phyloP scores from a whole-genome alignment of 192 early-diverging fungal species.

The Jimgerdemannia flammicorona region DNA sequence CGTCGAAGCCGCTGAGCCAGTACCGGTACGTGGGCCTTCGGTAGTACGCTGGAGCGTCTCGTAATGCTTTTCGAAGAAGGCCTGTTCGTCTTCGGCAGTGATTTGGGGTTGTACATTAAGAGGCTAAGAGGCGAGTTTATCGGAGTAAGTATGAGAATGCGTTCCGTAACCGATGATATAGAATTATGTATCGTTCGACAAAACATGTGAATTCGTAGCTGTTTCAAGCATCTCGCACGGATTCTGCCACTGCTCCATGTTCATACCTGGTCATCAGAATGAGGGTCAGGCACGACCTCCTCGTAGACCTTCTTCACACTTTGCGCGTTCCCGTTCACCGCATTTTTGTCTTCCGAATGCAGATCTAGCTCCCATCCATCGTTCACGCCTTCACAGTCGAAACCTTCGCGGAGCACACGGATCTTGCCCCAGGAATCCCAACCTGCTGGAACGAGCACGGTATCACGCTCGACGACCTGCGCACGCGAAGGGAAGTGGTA shows the following conservation, averaged over 20 bases:
- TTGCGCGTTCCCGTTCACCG: conserved; percentile 17
- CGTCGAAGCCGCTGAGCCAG: conserved; percentile 20
- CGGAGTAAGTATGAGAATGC: not conserved
- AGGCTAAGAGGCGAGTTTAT: conserved; percentile 35
- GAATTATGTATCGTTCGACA: too few relatives aligned
- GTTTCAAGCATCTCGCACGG: too few relatives aligned
- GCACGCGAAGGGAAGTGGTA: conserved; percentile 66
- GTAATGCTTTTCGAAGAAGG: conserved; percentile 77
- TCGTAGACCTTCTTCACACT: conserved; percentile 56
- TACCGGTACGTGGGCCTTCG: conserved; percentile 39
- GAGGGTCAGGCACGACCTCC: conserved; percentile 50
- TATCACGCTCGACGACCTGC: conserved; percentile 84
- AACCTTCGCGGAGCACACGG: conserved; percentile 65
- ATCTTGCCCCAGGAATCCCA: conserved; percentile 96
- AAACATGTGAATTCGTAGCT: too few relatives aligned
- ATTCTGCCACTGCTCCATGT: not conserved
- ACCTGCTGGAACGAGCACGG: conserved; percentile 84
- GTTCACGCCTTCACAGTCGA: conserved; percentile 61
- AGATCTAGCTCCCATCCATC: conserved; percentile 63
- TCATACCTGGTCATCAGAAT: conserved; percentile 38
- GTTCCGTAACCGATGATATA: too few relatives aligned
- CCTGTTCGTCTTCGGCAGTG: conserved; percentile 82
- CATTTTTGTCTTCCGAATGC: conserved; percentile 4
- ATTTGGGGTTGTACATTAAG: conserved; percentile 59
- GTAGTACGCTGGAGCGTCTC: conserved; percentile 62